Evolutionary conservation across 192 early-diverging fungal species (phyloP).

Genomic region (Pilobolus umbonatus): DNA sequence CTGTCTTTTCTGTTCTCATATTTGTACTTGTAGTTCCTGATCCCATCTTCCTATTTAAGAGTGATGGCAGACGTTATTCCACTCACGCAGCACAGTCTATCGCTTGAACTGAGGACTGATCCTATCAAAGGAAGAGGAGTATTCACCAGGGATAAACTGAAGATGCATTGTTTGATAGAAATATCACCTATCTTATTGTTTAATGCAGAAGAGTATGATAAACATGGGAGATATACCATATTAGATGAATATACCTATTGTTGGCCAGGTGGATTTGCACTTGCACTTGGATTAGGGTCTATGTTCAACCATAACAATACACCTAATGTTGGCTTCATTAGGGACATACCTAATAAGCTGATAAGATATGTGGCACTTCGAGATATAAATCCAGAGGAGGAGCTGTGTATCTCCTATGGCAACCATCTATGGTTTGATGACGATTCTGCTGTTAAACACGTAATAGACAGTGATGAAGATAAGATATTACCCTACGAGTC

Average conservation of each 20-base stretch:
- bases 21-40: too few relatives aligned
- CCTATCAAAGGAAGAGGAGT: constrained; percentile 56
- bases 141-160: constrained; percentile 39
- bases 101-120: constrained; percentile 47
- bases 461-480: constrained; percentile 4
- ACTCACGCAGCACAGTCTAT: constrained; percentile 18
- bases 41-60: not conserved
- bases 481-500: constrained; percentile 8
- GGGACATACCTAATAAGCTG: constrained; percentile 48
- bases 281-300: constrained; percentile 60
- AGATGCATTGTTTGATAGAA: constrained; percentile 42
- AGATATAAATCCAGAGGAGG: constrained; percentile 49
- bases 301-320: constrained; percentile 61
- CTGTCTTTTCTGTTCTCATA: not conserved
- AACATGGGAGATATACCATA: constrained; percentile 53
- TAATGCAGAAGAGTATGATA: constrained; percentile 44
- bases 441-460: constrained; percentile 11
- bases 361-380: constrained; percentile 53
- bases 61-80: constrained; percentile 3
- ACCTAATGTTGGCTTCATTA: constrained; percentile 58
- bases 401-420: constrained; percentile 66
- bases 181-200: constrained; percentile 59
- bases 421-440: constrained; percentile 61
- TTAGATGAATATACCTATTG: constrained; percentile 65
- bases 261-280: constrained; percentile 54